Evolutionary conservation across 306 rosid genomes (phyloP).

Genomic region (Mimosa bimucronata): DNA sequence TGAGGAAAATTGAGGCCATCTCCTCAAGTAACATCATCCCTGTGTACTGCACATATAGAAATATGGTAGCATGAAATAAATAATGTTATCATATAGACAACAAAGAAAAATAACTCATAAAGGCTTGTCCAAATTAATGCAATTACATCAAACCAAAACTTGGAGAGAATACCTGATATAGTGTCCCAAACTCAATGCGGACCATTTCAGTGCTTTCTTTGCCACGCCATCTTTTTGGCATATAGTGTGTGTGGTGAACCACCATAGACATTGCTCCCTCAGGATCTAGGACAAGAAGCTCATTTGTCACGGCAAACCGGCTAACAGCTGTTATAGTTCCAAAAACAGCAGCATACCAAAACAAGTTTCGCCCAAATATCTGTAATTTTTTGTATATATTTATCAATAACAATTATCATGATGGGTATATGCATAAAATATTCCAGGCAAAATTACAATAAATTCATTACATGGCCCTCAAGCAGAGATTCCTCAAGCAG

Average conservation of each 20-base stretch:
- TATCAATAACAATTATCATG: not conserved
- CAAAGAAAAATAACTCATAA: constrained; percentile 6
- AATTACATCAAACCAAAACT: constrained; percentile 22
- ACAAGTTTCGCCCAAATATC: constrained; percentile 95
- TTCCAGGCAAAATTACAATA: constrained; percentile 11
- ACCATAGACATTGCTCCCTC: constrained; percentile 89
- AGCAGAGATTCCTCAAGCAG: constrained; percentile 93
- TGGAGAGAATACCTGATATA: constrained; percentile 63
- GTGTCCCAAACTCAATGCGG: constrained; percentile 74
- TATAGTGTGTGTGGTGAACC: constrained; percentile 89
- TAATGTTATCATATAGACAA: not conserved
- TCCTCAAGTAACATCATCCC: constrained; percentile 99
- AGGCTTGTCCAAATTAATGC: constrained; percentile 23
- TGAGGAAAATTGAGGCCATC: constrained; percentile 96
- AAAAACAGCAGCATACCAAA: constrained; percentile 97
- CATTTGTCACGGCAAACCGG: constrained; percentile 78
- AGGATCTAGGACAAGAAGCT: constrained; percentile 77
- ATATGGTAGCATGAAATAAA: constrained; percentile 32
- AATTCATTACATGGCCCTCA: constrained; percentile 84
- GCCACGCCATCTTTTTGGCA: constrained; percentile 98
- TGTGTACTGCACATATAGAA: constrained; percentile 64
- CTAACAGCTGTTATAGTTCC: constrained; percentile 89
- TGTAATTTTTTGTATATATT: constrained; percentile 34
- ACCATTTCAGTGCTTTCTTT: constrained; percentile 76
- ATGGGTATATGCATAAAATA: constrained; percentile 1